Evolutionary conservation across 179 eudicot species (phyloP), one percentile per base, ranked within the genome.

Genomic region (Nepenthes alata): DNA sequence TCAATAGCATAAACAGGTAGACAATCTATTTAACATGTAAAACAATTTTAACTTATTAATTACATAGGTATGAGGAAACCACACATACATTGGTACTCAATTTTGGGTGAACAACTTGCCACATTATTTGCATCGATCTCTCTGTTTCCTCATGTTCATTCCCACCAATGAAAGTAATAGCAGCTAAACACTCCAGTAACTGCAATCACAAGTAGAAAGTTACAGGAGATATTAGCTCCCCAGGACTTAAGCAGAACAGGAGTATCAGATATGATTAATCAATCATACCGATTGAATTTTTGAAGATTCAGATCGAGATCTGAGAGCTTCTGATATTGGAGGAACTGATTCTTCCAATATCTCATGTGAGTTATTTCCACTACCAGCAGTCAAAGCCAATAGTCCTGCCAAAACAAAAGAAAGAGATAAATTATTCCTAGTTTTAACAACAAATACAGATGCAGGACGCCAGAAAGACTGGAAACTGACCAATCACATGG

Each of bases 61-160:
- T 25, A 25, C 25, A 25, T 25, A 25, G 1, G 50, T 47, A 47
- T 3, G 35, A 50, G 9, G 39, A 49, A 52, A 44, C 12, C 3
- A 13, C 5, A 70, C 95, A 45, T 81, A 93, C 98, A 76, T 93
- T 93, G 67, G 83, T 57, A 51, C 88, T 83, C 74, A 84, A 70
- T 75, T 93, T 93, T 44, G 98, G 98, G 65, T 81, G 87, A 73
- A 85, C 87, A 71, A 89, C 86, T 76, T 93, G 93, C 98, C 96
- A 93, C 95, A 89, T 81, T 37, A 83, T 67, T 70, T 89, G 95
- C 98, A 93, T 84, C n/a, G 93, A 72, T 67, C 65, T 77, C 62
- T 89, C 88, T 5, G 93, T 89, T 70, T 89, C 87, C 67, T 86
- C 93, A 1, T 75, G 81, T 47, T 81, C 89, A 66, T 81, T 82